Evolutionary conservation across 306 rosid species (phyloP), one percentile per base, ranked within the genome.

Genomic region (Lupinus albus): DNA sequence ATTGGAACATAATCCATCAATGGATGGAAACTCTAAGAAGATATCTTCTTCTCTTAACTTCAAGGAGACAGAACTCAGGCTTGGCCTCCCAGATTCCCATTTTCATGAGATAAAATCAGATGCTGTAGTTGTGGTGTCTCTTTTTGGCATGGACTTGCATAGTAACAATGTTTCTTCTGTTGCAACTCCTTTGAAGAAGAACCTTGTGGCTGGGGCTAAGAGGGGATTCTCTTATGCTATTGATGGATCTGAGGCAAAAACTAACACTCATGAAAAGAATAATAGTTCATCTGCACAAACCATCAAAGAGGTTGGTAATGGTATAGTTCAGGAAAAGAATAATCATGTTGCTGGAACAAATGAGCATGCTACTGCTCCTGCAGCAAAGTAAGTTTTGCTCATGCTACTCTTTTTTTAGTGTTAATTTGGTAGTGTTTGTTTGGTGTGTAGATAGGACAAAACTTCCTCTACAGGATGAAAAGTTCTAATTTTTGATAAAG

Each of bases 21-120:
- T 86, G 93, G 91, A 81, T 38, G 83, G 78, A 83, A 77, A 56
- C 84, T 70, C 88, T 61, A 86, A 82, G 14, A 87, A 77, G 74
- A 71, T 81, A 15, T 76, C 87, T 64, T 25, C 28, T 25, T 72
- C 80, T 56, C 79, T 84, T 41, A 88, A 82, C 81, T 80, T 89
- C 73, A 92, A 84, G 79, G 91, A 92, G 79, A 92, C 98, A 28
- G 98, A 93, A 65, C 88, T 93, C 5, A 89, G 98, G 64, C 95
- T 93, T 46, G 97, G 98, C 15, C 70, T 89, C 46, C 98, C 98
- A 53, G 97, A 97, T 61, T 75, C 78, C 16, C 70, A 74, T 58
- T 88, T 83, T 28, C 89, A 91, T 44, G 93, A 87, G 77, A 86
- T 89, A 48, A 92, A 86, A 56, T 9, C 77, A 51, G 83, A 54